Evolutionary conservation across 768 basidiomycete genomes (phyloP).

Genomic region (Lactarius akahatsu): DNA sequence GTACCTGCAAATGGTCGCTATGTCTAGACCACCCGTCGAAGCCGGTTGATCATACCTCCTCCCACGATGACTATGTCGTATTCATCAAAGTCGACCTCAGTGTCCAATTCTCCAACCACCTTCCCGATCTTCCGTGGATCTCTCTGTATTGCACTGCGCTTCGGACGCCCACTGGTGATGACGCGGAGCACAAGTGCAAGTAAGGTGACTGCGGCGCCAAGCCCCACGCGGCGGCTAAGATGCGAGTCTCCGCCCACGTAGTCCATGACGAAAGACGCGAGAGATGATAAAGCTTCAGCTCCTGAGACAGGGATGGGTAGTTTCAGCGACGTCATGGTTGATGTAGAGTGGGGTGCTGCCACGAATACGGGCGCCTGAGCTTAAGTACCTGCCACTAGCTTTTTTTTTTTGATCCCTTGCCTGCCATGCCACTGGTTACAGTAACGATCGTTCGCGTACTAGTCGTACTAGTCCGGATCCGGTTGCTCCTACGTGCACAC

Average conservation of each 20-base stretch:
- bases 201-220: conserved; percentile 8
- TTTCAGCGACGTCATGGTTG: background rate
- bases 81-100: conserved; percentile 30
- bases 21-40: background rate
- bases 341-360: background rate
- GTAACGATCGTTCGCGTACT: background rate
- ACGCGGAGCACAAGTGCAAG: conserved; percentile 7
- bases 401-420: too few species aligned
- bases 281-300: conserved; percentile 2
- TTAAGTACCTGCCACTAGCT: background rate
- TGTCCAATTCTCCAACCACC: conserved; percentile 6
- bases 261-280: background rate
- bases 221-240: conserved; percentile 13
- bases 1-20: conserved; percentile 43
- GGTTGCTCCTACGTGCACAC: too few species aligned
- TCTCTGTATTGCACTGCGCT: conserved; percentile 11
- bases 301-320: background rate
- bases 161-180: conserved; percentile 5
- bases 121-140: conserved; percentile 13
- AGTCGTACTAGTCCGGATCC: too few species aligned
- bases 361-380: background rate
- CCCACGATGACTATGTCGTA: conserved; percentile 42
- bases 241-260: conserved; percentile 16
- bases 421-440: too few species aligned
- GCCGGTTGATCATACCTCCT: conserved; percentile 34